phyloP scores from a whole-genome alignment of 106 monocot species.

The Dendrobium catenatum region DNA sequence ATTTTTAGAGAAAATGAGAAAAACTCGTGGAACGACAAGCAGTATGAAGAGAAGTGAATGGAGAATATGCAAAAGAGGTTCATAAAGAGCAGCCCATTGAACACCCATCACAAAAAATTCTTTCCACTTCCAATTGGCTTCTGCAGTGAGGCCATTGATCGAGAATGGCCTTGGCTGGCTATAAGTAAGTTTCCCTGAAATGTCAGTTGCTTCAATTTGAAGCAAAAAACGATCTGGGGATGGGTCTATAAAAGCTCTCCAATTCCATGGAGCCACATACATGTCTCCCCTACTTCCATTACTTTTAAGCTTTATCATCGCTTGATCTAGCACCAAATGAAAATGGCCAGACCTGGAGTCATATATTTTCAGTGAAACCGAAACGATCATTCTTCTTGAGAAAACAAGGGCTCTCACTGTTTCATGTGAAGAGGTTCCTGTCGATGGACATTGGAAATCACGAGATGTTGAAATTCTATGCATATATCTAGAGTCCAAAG shows the following conservation, averaged over 20 bases:
- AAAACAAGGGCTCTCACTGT: conserved; percentile 77
- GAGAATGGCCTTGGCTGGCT: conserved; percentile 86
- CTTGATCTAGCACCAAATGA: conserved; percentile 50
- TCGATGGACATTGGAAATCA: conserved; percentile 53
- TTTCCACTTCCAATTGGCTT: conserved; percentile 74
- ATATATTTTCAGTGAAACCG: conserved; percentile 71
- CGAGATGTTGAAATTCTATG: conserved; percentile 46
- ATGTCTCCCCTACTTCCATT: conserved; percentile 62
- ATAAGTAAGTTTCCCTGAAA: conserved; percentile 42
- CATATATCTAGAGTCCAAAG: conserved; percentile 88
- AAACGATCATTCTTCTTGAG: conserved; percentile 39
- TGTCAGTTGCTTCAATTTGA: conserved; percentile 75
- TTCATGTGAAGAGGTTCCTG: conserved; percentile 35
- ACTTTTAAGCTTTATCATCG: conserved; percentile 51
- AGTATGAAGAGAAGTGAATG: conserved; percentile 46
- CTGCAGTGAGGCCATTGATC: conserved; percentile 60
- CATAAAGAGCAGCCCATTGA: conserved; percentile 66
- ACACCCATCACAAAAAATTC: conserved; percentile 89
- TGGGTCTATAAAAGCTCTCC: conserved; percentile 80
- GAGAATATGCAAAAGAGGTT: conserved; percentile 36
- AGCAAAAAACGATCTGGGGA: conserved; percentile 78
- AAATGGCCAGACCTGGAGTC: conserved; percentile 60
- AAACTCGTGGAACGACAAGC: conserved; percentile 52
- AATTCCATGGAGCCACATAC: conserved; percentile 77
- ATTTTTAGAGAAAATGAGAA: conserved; percentile 34